Percentiles rank a stretch among this genome's conserved stretches.
Conservation (phyloP, 768 basidiomycete species). For the Macrocybe gigantea region DNA sequence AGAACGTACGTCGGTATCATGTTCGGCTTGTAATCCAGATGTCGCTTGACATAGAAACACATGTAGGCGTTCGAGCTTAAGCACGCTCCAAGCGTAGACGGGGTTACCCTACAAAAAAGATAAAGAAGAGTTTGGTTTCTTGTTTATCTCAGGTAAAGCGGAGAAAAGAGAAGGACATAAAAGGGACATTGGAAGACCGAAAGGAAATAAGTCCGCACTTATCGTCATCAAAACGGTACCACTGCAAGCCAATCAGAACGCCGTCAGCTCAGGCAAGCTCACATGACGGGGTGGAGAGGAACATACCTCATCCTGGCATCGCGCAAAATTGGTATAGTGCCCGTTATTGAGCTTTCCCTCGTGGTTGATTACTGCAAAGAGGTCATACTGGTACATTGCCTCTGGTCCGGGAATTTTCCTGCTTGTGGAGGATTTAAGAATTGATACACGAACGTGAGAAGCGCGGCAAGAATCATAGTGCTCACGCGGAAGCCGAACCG, state of each 20-base stretch:
- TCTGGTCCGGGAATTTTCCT: slow-evolving; percentile 40
- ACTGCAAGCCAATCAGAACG: slow-evolving; percentile 35
- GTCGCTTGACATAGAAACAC: slow-evolving; percentile 92
- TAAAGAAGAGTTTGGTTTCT: background rate
- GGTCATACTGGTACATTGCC: slow-evolving; percentile 80
- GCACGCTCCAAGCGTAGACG: slow-evolving; percentile 61
- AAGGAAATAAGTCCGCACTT: slow-evolving; percentile 46
- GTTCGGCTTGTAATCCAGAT: slow-evolving; percentile 77
- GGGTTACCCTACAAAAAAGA: slow-evolving; percentile 50
- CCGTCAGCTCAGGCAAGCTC: slow-evolving; percentile 1
- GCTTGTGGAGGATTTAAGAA: background rate
- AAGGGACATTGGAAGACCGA: slow-evolving; percentile 1
- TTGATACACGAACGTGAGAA: background rate
- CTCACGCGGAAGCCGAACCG: slow-evolving; percentile 22
- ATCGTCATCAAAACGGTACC: slow-evolving; percentile 94
- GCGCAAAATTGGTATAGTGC: slow-evolving; percentile 86
- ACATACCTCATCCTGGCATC: slow-evolving; percentile 80
- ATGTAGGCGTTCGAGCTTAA: slow-evolving; percentile 80
- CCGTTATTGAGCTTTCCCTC: slow-evolving; percentile 94
- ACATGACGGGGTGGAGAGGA: background rate
- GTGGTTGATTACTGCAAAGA: slow-evolving; percentile 91
- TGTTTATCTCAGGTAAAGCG: background rate
- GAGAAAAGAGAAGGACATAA: background rate
- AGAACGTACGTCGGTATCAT: slow-evolving; percentile 63
- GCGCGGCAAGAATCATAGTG: background rate